Percentiles rank a stretch among this genome's conserved stretches.
These are phyloP conservation scores for Claviceps monticola DNA, from an alignment of 2,329 filamentous ascomycete genomes.

Conservation along the genomic window DNA sequence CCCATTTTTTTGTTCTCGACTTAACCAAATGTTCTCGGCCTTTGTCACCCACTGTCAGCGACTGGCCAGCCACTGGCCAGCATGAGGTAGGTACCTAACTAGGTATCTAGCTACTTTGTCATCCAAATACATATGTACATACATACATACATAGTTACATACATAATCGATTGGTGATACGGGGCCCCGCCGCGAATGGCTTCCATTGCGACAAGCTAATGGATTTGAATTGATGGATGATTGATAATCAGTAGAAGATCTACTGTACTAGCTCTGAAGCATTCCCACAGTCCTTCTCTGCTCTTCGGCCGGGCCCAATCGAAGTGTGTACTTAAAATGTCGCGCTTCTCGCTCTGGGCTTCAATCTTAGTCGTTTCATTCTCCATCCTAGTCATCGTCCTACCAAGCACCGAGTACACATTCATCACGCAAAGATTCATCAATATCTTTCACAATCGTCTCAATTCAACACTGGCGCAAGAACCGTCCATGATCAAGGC, in stretches of 20 bases:
- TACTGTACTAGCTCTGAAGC: slow-evolving; percentile 1
- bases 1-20: too few relatives aligned
- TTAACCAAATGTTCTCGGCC: too few relatives aligned
- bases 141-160: too few relatives aligned
- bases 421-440: slow-evolving; percentile 6
- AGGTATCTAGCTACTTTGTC: too few relatives aligned
- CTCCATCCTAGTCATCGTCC: slow-evolving; percentile 23
- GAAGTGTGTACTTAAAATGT: slow-evolving; percentile 23
- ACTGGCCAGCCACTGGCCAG: too few relatives aligned
- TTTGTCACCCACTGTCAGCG: too few relatives aligned
- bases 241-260: slow-evolving; percentile 2
- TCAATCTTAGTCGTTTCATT: slow-evolving; percentile 23
- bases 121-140: too few relatives aligned
- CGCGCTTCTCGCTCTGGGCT: slow-evolving; percentile 17
- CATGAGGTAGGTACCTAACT: too few relatives aligned
- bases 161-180: slow-evolving; percentile 1
- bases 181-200: background rate
- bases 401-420: slow-evolving; percentile 6
- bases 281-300: slow-evolving; percentile 12
- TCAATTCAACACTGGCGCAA: background rate
- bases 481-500: slow-evolving; percentile 21
- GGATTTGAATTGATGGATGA: background rate
- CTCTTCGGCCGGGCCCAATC: slow-evolving; percentile 8
- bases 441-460: slow-evolving; percentile 3
- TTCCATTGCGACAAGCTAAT: background rate